A percentile compares a stretch with the other conserved stretches of the same genome.
These are phyloP conservation scores for Blastocystis sp. DNA, from an alignment of 352 stramenopile genomes.

Conservation along the genomic window DNA sequence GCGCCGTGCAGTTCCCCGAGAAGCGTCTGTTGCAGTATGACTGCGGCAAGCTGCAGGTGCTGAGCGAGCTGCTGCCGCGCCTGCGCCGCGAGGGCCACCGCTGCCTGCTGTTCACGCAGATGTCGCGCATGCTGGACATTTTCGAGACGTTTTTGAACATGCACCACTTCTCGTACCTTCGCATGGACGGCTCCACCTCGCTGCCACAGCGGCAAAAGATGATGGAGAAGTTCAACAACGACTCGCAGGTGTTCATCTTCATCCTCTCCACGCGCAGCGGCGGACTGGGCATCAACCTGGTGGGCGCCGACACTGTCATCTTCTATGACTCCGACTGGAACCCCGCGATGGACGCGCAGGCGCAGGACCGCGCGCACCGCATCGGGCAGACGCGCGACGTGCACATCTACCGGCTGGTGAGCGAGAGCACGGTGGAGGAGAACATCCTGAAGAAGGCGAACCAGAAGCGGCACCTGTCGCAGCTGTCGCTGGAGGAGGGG, in stretches of 20 bases:
- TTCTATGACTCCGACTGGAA: conserved; percentile 90
- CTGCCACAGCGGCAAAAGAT: conserved; percentile 90
- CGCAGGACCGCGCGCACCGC: conserved; percentile 91
- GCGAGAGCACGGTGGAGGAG: conserved; percentile 93
- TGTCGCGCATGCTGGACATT: conserved; percentile 98
- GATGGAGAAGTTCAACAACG: conserved; percentile 97
- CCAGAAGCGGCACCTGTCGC: conserved; percentile 94
- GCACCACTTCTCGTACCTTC: conserved; percentile 92
- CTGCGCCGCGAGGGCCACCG: conserved; percentile 89
- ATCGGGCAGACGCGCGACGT: conserved; percentile 97
- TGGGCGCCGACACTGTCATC: conserved; percentile 88
- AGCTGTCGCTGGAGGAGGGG: conserved; percentile 80
- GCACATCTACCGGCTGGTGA: conserved; percentile 96
- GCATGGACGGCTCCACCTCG: conserved; percentile 92
- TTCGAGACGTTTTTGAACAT: conserved; percentile 96
- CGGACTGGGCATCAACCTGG: conserved; percentile 96
- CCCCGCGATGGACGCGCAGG: conserved; percentile 84
- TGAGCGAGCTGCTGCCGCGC: conserved; percentile 86
- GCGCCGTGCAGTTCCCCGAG: conserved; percentile 91
- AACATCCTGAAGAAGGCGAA: conserved; percentile 98
- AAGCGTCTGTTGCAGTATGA: conserved; percentile 95
- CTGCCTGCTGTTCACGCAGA: conserved; percentile 93
- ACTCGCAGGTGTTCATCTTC: conserved; percentile 93
- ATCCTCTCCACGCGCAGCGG: conserved; percentile 94
- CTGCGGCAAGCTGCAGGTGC: conserved; percentile 86